Evolutionary conservation across 768 basidiomycete genomes (phyloP).

Genomic region (Phanerodontia chrysosporium): DNA sequence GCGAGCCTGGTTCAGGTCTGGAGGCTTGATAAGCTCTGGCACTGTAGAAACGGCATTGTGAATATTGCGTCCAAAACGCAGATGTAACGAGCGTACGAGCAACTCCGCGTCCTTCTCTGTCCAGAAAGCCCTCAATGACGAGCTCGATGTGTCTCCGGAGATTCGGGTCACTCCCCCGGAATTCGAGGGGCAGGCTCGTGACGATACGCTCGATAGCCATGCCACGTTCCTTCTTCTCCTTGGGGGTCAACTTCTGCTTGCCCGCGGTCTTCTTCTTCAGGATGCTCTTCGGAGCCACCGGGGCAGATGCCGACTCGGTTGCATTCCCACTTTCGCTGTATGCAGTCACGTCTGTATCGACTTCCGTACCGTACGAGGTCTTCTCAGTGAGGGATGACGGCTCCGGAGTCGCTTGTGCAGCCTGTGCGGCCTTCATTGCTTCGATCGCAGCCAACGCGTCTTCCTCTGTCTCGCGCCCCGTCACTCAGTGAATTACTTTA

Average conservation of each 20-base stretch:
- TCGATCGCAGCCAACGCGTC: conserved; percentile 55
- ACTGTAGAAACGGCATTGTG: conserved; percentile 40
- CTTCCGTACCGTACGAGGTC: conserved; percentile 30
- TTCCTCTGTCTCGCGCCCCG: conserved; percentile 39
- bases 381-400: conserved; percentile 25
- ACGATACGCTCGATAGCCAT: conserved; percentile 68
- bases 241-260: conserved; percentile 67
- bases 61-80: conserved; percentile 47
- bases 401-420: conserved; percentile 18
- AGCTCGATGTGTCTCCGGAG: conserved; percentile 75
- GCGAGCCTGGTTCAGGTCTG: conserved; percentile 83
- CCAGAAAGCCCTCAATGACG: conserved; percentile 74
- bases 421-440: conserved; percentile 37
- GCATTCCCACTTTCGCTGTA: conserved; percentile 34
- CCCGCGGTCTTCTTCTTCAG: conserved; percentile 39
- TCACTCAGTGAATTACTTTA: too few relatives aligned
- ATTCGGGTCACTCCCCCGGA: conserved; percentile 83
- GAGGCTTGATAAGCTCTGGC: conserved; percentile 67
- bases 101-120: conserved; percentile 53
- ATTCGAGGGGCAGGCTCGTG: conserved; percentile 80
- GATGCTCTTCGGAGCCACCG: conserved; percentile 31
- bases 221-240: conserved; percentile 82
- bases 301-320: conserved; percentile 36
- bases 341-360: conserved; percentile 24
- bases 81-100: conserved; percentile 42